Conservation (phyloP, 2,329 filamentous ascomycete genomes). For the Triangularia setosa region DNA sequence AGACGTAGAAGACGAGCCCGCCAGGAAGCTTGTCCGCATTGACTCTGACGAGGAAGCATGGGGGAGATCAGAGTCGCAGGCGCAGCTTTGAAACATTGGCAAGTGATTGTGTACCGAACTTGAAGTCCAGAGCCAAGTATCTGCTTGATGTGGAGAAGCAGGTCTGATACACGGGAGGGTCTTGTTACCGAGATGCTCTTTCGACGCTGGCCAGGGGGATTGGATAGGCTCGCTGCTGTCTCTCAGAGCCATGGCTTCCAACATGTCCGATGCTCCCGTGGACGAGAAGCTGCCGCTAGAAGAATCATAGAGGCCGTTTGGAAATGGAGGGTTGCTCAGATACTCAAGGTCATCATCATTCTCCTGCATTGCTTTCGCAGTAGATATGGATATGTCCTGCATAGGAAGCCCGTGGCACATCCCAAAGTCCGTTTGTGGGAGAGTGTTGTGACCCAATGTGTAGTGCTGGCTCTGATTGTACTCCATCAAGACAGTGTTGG, state of each 20-base stretch:
- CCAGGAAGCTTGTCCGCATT: constrained; percentile 1
- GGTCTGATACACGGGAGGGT: background rate
- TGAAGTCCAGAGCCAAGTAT: background rate
- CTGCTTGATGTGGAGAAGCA: background rate
- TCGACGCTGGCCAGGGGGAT: background rate
- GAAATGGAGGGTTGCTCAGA: background rate
- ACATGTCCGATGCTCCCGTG: background rate
- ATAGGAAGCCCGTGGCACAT: background rate
- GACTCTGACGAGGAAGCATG: constrained; percentile 3
- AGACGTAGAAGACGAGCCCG: background rate
- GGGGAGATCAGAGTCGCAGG: background rate
- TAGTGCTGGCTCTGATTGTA: background rate
- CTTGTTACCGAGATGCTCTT: background rate
- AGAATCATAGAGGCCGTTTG: background rate
- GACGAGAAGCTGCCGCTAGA: constrained; percentile 1
- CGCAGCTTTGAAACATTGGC: background rate
- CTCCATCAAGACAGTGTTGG: background rate
- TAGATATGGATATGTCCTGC: background rate
- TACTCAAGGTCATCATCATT: background rate
- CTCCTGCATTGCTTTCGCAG: background rate
- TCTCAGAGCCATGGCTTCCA: background rate
- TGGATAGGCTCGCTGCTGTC: background rate
- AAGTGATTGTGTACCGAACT: background rate
- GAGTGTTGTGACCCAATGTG: background rate
- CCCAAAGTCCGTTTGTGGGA: background rate